Percentiles rank a stretch among this genome's conserved stretches.
These are phyloP conservation scores for Cyanophora paradoxa DNA, from an alignment of 78 protist species.

Conservation along the genomic window DNA sequence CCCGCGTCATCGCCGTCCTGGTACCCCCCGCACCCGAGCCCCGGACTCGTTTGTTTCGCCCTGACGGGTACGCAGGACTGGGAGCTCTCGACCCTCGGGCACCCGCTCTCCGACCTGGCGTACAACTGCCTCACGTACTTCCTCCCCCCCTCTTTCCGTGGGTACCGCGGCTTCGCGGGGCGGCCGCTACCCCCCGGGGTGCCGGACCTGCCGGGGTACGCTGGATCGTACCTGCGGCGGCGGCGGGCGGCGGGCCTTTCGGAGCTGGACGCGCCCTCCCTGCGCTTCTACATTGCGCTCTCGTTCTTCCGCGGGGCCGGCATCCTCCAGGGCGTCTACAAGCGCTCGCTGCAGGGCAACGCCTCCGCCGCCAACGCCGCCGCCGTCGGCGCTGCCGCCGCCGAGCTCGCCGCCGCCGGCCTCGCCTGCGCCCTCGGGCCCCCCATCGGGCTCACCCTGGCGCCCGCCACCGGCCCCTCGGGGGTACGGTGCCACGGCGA, in stretches of 20 bases:
- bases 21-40: neutral
- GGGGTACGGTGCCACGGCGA: neutral
- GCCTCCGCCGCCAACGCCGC: constrained; percentile 18
- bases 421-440: too few relatives aligned
- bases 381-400: neutral
- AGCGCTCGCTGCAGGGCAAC: constrained; percentile 38
- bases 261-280: neutral
- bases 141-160: neutral
- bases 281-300: constrained; percentile 33
- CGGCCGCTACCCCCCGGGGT: neutral
- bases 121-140: constrained; percentile 32
- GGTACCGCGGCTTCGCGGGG: neutral
- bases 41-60: neutral
- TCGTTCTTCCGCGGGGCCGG: constrained; percentile 46
- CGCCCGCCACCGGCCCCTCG: neutral
- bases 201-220: constrained; percentile 9
- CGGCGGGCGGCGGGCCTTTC: neutral
- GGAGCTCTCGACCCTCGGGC: constrained; percentile 67
- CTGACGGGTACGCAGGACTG: constrained; percentile 44
- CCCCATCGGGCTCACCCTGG: neutral
- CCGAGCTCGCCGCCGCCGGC: too few relatives aligned
- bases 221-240: neutral
- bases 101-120: constrained; percentile 52
- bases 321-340: constrained; percentile 57
- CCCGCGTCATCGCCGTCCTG: constrained; percentile 47